Evolutionary conservation across 345 rosid genomes (phyloP), one percentile per base, ranked within the genome.

Genomic region (Odontarrhena argentea): DNA sequence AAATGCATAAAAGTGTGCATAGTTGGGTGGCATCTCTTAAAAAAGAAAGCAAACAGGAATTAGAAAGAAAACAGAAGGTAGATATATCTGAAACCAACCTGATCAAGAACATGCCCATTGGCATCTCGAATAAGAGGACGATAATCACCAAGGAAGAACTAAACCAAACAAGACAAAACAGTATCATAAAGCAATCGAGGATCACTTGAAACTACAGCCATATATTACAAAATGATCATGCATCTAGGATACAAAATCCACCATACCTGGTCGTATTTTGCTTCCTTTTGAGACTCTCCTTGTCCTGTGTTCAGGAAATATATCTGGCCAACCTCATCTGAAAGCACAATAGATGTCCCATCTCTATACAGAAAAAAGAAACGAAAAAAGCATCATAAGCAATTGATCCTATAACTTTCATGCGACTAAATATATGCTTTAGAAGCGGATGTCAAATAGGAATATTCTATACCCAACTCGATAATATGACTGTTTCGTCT

Each of bases 81-180:
- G 46, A 53, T 28, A 63, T 54, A 47, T 65, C 55, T 68, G 55
- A 51, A 63, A 69, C 83, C 56, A 76, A 91, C 99, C 97, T 94
- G 97, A 81, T 94, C 99, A 74, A 91, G 85, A 71, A 87, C 93
- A 76, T 87, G 87, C 46, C 99, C 99, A 68, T 66, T 63, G 73
- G 85, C 38, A 78, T 94, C 97, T 63, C 88, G 87, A 49, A 91
- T 82, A 71, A 94, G 80, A 30, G 99, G 99, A 54, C 99, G 96
- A 79, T 94, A 94, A 75, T 94, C 99, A 68, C 99, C 99, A 71
- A 94, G 97, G 82, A 88, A 94, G 85, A 94, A 94, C 99, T 94
- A 84, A 69, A 28, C 63, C 58, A 63, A 63, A 61, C 49, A 36
- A 60, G 56, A 70, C 24, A 58, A 50, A 4, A 32, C 36, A 57